These are phyloP conservation scores for Trametes gibbosa DNA, from an alignment of 768 basidiomycete species.

Conservation along the genomic window DNA sequence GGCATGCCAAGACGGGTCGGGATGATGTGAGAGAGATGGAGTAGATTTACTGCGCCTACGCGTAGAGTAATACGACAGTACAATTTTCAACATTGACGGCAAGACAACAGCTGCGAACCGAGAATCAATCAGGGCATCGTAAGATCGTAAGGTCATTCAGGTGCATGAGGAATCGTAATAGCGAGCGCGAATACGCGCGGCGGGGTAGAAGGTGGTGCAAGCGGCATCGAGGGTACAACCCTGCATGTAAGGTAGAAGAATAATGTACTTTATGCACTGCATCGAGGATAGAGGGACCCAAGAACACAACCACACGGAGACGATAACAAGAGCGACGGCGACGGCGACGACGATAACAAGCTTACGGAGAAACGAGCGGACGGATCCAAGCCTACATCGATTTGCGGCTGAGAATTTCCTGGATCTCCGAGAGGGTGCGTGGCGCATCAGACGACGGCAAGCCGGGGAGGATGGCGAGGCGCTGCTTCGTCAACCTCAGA, in stretches of 20 bases:
- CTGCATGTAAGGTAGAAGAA: slow-evolving; percentile 5
- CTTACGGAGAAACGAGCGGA: not conserved
- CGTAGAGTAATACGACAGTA: slow-evolving; percentile 16
- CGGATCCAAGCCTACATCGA: slow-evolving; percentile 12
- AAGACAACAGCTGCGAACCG: slow-evolving; percentile 1
- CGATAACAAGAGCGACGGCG: not conserved
- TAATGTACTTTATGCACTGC: slow-evolving; percentile 25
- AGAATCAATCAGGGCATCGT: slow-evolving; percentile 13
- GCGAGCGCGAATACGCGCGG: slow-evolving; percentile 4
- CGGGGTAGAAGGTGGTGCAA: not conserved
- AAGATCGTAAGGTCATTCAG: slow-evolving; percentile 13
- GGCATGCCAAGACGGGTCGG: not conserved
- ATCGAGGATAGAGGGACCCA: slow-evolving; percentile 6
- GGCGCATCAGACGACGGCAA: slow-evolving; percentile 61
- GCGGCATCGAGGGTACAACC: slow-evolving; percentile 16
- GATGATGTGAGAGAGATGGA: not conserved
- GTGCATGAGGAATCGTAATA: slow-evolving; percentile 15
- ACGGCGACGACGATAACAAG: not conserved
- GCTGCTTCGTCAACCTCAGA: slow-evolving; percentile 77
- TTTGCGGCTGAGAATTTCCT: slow-evolving; percentile 61
- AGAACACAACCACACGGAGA: slow-evolving; percentile 3
- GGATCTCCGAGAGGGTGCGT: slow-evolving; percentile 70
- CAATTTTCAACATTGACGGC: slow-evolving; percentile 1
- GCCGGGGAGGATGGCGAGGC: slow-evolving; percentile 74
- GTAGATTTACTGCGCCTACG: slow-evolving; percentile 10